Percentiles rank a stretch among this genome's conserved stretches.
These are phyloP conservation scores for Aspergillus sergii DNA, from an alignment of 2,329 filamentous ascomycete species.

Conservation along the genomic window DNA sequence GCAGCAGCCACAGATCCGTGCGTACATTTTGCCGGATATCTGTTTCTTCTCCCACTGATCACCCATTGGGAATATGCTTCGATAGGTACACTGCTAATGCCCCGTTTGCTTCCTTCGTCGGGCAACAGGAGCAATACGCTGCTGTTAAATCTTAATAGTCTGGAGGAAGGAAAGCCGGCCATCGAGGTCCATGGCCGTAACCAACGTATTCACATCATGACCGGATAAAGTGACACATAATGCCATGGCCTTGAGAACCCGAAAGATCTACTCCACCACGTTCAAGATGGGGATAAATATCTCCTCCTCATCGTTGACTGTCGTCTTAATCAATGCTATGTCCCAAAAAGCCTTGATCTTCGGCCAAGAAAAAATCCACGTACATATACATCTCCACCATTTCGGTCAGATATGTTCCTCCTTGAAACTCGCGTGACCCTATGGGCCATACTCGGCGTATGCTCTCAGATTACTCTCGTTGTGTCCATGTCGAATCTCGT, in stretches of 20 bases:
- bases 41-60: background rate
- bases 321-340: background rate
- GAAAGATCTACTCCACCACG: background rate
- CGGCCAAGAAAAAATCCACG: too few species aligned
- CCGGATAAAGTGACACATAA: background rate
- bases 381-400: background rate
- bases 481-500: background rate
- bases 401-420: background rate
- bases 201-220: background rate
- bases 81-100: too few species aligned
- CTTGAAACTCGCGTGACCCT: too few species aligned
- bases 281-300: background rate
- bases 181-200: background rate
- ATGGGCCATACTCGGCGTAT: background rate
- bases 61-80: too few species aligned
- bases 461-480: background rate
- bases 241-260: background rate
- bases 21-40: background rate
- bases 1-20: background rate
- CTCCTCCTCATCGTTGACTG: background rate
- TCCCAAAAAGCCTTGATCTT: too few species aligned
- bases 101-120: background rate
- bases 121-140: background rate
- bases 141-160: background rate
- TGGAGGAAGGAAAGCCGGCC: too few species aligned